These are phyloP conservation scores for Prunus campanulata DNA, from an alignment of 306 rosid genomes.

Conservation along the genomic window DNA sequence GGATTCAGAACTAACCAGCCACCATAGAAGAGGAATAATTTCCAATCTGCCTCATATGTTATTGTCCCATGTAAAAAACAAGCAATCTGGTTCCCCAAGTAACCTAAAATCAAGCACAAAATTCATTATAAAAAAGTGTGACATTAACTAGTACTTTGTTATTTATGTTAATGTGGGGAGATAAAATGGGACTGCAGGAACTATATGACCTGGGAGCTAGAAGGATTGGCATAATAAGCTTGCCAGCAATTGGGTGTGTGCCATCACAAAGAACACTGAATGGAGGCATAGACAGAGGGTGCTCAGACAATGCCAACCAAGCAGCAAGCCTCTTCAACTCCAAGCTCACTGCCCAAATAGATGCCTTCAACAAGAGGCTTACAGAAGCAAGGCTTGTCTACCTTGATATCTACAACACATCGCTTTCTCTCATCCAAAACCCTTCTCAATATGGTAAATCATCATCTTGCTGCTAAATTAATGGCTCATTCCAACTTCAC, in stretches of 20 bases:
- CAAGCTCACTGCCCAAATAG: slow-evolving; percentile 42
- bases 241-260: slow-evolving; percentile 61
- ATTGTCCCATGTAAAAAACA: too few species aligned
- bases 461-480: background rate
- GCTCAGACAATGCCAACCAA: slow-evolving; percentile 42
- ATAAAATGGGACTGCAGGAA: slow-evolving; percentile 32
- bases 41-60: too few species aligned
- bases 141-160: background rate
- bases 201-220: slow-evolving; percentile 65
- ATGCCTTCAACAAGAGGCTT: slow-evolving; percentile 25
- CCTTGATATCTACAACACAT: slow-evolving; percentile 46
- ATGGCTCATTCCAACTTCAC: background rate
- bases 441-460: slow-evolving; percentile 52
- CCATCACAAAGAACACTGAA: slow-evolving; percentile 61
- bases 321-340: slow-evolving; percentile 64
- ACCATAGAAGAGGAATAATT: background rate
- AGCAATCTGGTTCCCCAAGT: too few species aligned
- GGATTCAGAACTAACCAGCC: too few species aligned
- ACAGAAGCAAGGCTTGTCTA: slow-evolving; percentile 56
- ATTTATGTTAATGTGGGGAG: background rate
- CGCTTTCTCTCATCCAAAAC: slow-evolving; percentile 39
- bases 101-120: too few species aligned
- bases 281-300: slow-evolving; percentile 45
- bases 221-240: slow-evolving; percentile 51
- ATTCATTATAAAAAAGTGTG: background rate